Evolutionary conservation across 2,329 filamentous ascomycete species (phyloP), one percentile per base, ranked within the genome.

Genomic region (Ceratocystis variospora): DNA sequence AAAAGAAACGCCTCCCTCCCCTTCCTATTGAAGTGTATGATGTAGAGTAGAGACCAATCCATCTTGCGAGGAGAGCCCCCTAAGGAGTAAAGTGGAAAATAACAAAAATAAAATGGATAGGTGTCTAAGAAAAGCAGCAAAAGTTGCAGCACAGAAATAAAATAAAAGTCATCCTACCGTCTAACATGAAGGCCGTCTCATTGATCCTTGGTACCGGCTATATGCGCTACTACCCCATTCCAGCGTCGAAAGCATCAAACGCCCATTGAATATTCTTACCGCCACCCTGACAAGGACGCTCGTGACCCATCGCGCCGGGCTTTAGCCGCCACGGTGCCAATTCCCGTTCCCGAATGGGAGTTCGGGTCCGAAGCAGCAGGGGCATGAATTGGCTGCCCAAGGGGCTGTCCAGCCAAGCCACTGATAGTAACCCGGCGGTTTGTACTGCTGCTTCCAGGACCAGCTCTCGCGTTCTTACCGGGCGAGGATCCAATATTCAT

Each of bases 401-500:
- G 17, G n/a, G 64, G 46, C 31, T 66, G 59, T 33, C 48, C 59
- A 25, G 72, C 69, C 25, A 73, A 73, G 61, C 74, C 71, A 70
- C 72, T 73, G 62, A 77, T 76, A 69, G 76, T 77, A 53, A 77
- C 74, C 66, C 75, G 74, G 44, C 75, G 73, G 10, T 72, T 70
- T 45, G 71, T 71, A 28, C 72, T 72, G 12, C 17, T 70, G 65
- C 67, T 69, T 25, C 25, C 37, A 19, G 37, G 46, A 76, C 75
- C 3, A 71, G 44, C 12, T 74, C 72, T 68, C 78, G 70, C 68
- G 75, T 78, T 15, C 76, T 77, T 50, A 28, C n/a, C 64, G n/a
- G 64, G 64, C n/a, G 64, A 66, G 22, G 64, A 66, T 45, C 78
- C 77, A 67, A 84, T 73, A 70, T 83, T 81, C 81, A 85, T 84